Evolutionary conservation across 1,284 basidiomycete species (phyloP), one percentile per base, ranked within the genome.

Genomic region (Schizophyllum amplum): DNA sequence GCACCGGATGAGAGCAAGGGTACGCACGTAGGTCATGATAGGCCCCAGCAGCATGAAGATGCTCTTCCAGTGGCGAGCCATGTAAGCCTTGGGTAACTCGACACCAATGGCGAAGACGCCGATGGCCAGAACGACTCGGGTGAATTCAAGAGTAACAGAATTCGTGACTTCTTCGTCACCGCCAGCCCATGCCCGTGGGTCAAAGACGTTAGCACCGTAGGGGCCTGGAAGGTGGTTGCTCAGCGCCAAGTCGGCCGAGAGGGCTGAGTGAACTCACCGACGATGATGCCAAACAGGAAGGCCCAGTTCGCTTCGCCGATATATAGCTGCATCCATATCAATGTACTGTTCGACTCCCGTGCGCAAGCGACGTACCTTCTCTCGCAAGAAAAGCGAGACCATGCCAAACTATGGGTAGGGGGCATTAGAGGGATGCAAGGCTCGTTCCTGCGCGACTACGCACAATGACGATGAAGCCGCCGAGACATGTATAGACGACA

Each of bases 21-120:
- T 26, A 76, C 85, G 57, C 68, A 93, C 84, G 86, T 87, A 91
- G 66, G 87, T 80, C 93, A 97, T 97, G 60, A 92, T 84, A 4
- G 94, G 94, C 11, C 84, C 85, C 20, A 99, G 79, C 1, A 99
- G 78, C 71, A 94, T 92, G 60, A 89, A 80, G 2, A 99, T 69
- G 59, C 91, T 92, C 64, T 81, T 85, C 94, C 94, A 98, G 67
- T 99, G 96, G 22, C 84, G 81, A 50, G 80, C 77, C 80, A 98
- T 90, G 71, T 98, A 98, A 33, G 88, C 87, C 72, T 94, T 95
- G 24, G 94, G 94, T 66, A 97, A 75, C 68, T 97, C 92, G 47
- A 99, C 97, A 2, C 97, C 97, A 60, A 99, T 93, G 9, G 96
- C 94, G 71, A 99, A 99, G 4, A 99, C 96, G 47, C 94, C 94